A percentile compares a stretch with the other conserved stretches of the same genome.
These are phyloP conservation scores for Picea engelmannii DNA, from an alignment of 83 land plant genomes.

Conservation along the genomic window DNA sequence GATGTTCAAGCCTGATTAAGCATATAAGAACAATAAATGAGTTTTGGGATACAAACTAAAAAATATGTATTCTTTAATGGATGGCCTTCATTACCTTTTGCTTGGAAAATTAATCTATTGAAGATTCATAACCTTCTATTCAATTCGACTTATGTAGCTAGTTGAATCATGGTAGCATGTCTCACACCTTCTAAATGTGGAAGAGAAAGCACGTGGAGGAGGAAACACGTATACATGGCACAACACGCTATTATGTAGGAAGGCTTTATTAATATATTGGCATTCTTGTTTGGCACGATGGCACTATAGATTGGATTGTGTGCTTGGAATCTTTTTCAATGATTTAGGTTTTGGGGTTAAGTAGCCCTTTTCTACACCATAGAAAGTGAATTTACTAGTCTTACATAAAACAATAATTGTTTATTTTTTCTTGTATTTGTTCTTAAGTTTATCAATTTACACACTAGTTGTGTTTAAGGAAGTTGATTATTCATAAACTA, in stretches of 20 bases:
- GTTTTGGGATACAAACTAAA: too few relatives aligned
- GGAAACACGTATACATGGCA: neutral
- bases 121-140: constrained; percentile 8
- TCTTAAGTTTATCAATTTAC: neutral
- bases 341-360: neutral
- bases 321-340: neutral
- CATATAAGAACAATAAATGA: too few relatives aligned
- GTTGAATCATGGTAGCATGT: neutral
- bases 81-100: constrained; percentile 2
- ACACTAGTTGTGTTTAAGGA: constrained; percentile 24
- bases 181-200: neutral
- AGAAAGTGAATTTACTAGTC: neutral
- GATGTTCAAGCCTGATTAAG: too few relatives aligned
- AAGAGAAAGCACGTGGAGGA: neutral
- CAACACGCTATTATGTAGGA: neutral
- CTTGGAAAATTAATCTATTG: constrained; percentile 22
- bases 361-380: neutral
- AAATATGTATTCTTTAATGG: too few relatives aligned
- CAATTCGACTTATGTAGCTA: constrained; percentile 9
- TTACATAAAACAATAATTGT: neutral
- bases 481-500: constrained; percentile 67
- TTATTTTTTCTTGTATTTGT: neutral
- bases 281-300: neutral
- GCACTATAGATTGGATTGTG: neutral
- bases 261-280: neutral